Base-by-base conservation (phyloP, 1,284 basidiomycete species). In the Sporisorium exsertum region DNA sequence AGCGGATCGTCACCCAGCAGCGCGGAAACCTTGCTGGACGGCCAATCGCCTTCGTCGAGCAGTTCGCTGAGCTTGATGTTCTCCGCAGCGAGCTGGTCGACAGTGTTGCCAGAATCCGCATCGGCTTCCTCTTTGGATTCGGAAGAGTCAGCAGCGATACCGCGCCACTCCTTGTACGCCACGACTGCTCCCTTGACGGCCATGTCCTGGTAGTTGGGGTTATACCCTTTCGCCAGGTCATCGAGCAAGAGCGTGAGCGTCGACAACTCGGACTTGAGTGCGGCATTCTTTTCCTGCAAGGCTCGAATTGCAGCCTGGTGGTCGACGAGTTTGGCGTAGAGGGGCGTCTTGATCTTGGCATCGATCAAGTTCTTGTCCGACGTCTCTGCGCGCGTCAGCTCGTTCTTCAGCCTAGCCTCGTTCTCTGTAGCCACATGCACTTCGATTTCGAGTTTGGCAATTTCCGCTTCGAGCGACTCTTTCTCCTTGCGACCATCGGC, bases 121-220 rank as follows among this genome's bases (percentile, higher is more conserved):
- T 58, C 69, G 15, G 35, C 58, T 18, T 58, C 53, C 2, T 45
- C 46, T 32, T 40, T 64, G 50, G 29, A 37, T 15, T 9, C 53
- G 5, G 18, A 16, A 12, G 58, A 12, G 12, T 51, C 20, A 7
- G 59, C 15, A 10, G 61, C 20, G 40, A 66, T 64, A 89, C 84
- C 68, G 59, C 79, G 66, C 91, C 91, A 90, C 63, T 91, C 90
- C 82, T 94, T 93, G 91, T 94, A 98, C 13, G 94, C 95, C 50
- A 94, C 91, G 8, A 97, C 95, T 18, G 96, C 95, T 77, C 95
- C 95, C 46, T 97, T 91, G 65, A 98, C 96, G 10, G 94, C 95
- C 96, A 99, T 98, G 84, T 99, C 96, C 86, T 96, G 94, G 86
- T 97, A 97, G 86, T 99, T 99, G 24, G 96, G 96, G 86, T 99